Evolutionary conservation across 1,139 yeast genomes (phyloP), one percentile per base, ranked within the genome.

Genomic region (Yamadazyma buinensis): DNA sequence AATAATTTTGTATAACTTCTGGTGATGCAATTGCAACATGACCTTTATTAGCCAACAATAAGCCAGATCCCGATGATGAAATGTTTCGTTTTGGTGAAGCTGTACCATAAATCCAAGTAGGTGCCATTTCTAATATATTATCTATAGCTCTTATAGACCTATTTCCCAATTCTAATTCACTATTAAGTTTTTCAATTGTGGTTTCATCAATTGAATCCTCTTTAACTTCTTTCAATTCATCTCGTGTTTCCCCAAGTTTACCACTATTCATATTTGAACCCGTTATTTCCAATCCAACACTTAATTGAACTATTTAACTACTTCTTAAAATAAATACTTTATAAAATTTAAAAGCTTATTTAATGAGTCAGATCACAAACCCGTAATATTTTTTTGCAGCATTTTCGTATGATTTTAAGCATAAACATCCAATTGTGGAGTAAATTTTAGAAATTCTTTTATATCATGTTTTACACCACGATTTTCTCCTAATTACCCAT

Each of bases 21-120:
- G 77, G 76, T 43, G 66, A 72, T 2, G 72, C 61, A 17, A 67
- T 53, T 3, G 67, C 59, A 29, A 59, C 51, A 15, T 57, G 57
- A 12, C 67, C 68, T 31, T 54, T 49, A 29, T 57, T 66, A 32
- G 48, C 42, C 21, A 45, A 37, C 31, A 55, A 44, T 28, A 56
- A 36, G 1, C 60, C 61, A 2, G 59, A 54, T 2, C 48, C 44
- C 4, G 47, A 15, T 13, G 43, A 31, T 15, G 41, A 13, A 9
- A 29, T 23, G 10, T 26, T 26, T 20, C 36, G 19, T 15, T 30
- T 34, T 2, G 49, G 45, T 3, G 39, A 31, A 6, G 52, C 42
- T 9, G 54, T 48, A 6, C 54, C 55, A 30, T 51, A 52, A 23
- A 19, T 14, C 39, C 39, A 36, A 18, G 13, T 33, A 4, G 39